phyloP scores from a whole-genome alignment of 768 basidiomycete genomes.

The Fomitopsis serialis region DNA sequence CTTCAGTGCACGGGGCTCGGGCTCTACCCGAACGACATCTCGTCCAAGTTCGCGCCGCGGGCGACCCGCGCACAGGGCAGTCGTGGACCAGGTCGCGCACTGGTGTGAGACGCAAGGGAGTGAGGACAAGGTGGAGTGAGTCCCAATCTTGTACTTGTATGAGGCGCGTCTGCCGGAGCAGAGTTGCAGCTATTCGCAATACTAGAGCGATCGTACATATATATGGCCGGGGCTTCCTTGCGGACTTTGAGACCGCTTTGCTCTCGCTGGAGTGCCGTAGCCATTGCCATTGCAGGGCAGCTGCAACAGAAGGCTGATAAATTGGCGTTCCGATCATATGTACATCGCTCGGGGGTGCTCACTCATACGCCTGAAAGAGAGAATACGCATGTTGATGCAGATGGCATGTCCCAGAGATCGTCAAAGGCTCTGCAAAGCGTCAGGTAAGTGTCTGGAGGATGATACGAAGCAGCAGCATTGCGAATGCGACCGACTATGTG shows the following conservation, averaged over 20 bases:
- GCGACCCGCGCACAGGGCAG: constrained; percentile 22
- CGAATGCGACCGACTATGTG: no score
- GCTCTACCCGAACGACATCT: constrained; percentile 22
- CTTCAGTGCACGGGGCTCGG: constrained; percentile 26
- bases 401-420: constrained; percentile 18
- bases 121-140: constrained; percentile 15
- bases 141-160: constrained; percentile 27
- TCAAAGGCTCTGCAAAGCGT: constrained; percentile 23
- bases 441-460: constrained; percentile 8
- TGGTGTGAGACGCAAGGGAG: constrained; percentile 10
- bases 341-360: no score
- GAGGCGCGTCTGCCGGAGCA: constrained; percentile 24
- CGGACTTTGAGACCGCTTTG: no score
- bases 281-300: no score
- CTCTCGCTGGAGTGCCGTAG: no score
- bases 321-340: no score
- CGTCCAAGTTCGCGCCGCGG: constrained; percentile 20
- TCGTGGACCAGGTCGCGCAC: constrained; percentile 21
- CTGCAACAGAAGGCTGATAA: no score
- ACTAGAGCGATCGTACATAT: no score
- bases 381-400: not conserved
- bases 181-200: no score
- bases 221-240: no score
- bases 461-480: not conserved
- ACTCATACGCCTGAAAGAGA: no score